Conservation (phyloP, 164 flowering plant genomes). For the Euptelea pleiosperma region DNA sequence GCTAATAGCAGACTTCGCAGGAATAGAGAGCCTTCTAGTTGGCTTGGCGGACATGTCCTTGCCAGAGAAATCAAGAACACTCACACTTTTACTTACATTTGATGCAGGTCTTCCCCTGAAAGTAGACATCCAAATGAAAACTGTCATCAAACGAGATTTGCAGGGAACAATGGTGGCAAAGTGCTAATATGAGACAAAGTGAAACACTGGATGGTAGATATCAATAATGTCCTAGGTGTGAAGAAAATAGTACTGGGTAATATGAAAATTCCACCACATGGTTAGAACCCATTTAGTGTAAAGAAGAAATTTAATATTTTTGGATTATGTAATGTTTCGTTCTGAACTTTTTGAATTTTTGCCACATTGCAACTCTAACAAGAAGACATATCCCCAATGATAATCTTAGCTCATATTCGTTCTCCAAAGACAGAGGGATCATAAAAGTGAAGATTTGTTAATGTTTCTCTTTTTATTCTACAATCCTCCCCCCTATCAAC, state of each 20-base stretch:
- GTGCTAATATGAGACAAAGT: neutral
- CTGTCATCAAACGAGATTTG: neutral
- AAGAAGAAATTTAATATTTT: neutral
- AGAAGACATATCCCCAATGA: too few species aligned
- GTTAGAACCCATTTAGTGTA: neutral
- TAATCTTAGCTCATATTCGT: too few species aligned
- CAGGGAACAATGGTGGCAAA: neutral
- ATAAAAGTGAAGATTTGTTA: too few species aligned
- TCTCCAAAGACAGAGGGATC: too few species aligned
- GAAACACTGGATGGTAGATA: neutral
- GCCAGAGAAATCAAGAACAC: constrained; percentile 66
- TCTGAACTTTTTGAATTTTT: too few species aligned
- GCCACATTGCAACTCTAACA: too few species aligned
- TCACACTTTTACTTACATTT: constrained; percentile 67
- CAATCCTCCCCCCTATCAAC: too few species aligned
- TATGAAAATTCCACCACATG: neutral
- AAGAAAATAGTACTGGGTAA: neutral
- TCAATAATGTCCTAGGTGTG: neutral
- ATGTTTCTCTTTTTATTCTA: too few species aligned
- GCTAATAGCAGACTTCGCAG: constrained; percentile 45
- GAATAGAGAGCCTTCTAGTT: constrained; percentile 82
- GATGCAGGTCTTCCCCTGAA: constrained; percentile 57
- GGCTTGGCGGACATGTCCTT: constrained; percentile 77
- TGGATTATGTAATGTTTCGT: too few species aligned
- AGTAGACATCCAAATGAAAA: neutral